Base-by-base conservation (phyloP, 495 filamentous ascomycete genomes). In the Thermothielavioides terrestris region DNA sequence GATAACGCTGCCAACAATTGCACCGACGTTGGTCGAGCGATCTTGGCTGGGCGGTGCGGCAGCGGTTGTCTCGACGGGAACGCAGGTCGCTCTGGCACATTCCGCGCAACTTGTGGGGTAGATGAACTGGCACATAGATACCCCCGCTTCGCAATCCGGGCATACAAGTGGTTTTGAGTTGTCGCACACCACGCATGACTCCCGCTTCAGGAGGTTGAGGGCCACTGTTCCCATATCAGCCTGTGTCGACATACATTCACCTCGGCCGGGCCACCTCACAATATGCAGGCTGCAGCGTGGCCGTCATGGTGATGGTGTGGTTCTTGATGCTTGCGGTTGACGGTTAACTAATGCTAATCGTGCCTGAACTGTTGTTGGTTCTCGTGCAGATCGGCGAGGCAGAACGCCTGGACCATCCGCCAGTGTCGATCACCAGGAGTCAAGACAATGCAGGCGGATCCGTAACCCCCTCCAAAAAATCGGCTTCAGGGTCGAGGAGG, bases 1-100 rank as follows among this genome's bases (percentile, higher is more conserved):
- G 28, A 95, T 66, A 23, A 94, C 86, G 49, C 89, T 87, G 58
- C 87, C 88, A 15, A 85, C 84, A 54, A 95, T 92, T 25, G 88
- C 84, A 31, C 87, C 86, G 1, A 83, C 75, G 50, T 88, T 84
- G 17, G 82, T 77, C 11, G 68, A 59, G 36, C 57, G 20, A 56
- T 46, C 42, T 34, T 38, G 30, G 36, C 57, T 25, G 12, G 49
- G 8, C 21, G 72, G 27, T 69, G 59, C 54, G 7, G 23, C 26
- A 12, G 32, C n/a, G 4, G 6, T 63, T 9, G 37, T 20, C 7
- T 47, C 34, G 11, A 45, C 12, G n/a, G 57, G 52, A 10, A 37
- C 54, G 49, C 74, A 77, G 49, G 68, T 63, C 27, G 80, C 66
- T 30, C 45, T 45, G 1, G 61, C 48, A 30, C 73, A 76, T 38